These are phyloP conservation scores for Colletotrichum destructivum DNA, from an alignment of 2,329 filamentous ascomycete genomes.

Conservation along the genomic window DNA sequence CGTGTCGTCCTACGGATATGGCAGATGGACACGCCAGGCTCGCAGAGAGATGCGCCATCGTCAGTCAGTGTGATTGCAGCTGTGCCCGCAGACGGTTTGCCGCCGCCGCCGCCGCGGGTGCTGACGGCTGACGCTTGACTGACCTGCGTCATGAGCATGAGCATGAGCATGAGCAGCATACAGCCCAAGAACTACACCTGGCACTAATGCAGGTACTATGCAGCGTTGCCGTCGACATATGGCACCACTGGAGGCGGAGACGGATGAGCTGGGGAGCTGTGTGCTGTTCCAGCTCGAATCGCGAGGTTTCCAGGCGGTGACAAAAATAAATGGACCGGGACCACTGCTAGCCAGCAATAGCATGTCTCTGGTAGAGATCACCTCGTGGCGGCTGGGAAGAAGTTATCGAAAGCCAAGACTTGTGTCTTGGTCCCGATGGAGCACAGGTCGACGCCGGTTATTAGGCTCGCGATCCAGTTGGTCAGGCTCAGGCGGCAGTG, in stretches of 20 bases:
- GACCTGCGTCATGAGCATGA: constrained; percentile 22
- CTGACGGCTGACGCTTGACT: constrained; percentile 34
- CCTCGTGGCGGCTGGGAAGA: constrained; percentile 18
- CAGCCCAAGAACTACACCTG: constrained; percentile 2
- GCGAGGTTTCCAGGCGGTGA: constrained; percentile 6
- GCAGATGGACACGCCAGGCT: constrained; percentile 15
- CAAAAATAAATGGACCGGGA: constrained; percentile 33
- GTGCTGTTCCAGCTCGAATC: constrained; percentile 1
- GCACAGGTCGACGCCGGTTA: constrained; percentile 5
- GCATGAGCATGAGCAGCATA: background rate
- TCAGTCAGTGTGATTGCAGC: constrained; percentile 26
- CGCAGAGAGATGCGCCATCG: constrained; percentile 3
- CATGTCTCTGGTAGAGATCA: constrained; percentile 11
- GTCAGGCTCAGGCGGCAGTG: constrained; percentile 22
- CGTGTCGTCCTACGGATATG: constrained; percentile 3
- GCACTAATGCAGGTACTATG: constrained; percentile 39
- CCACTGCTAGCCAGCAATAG: background rate
- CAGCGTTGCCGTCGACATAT: constrained; percentile 15
- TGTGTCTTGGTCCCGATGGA: constrained; percentile 9
- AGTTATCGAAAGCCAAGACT: constrained; percentile 31
- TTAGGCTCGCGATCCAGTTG: constrained; percentile 7
- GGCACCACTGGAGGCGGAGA: constrained; percentile 10
- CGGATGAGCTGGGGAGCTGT: constrained; percentile 3
- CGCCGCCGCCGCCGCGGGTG: background rate
- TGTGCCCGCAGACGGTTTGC: constrained; percentile 16